Base-by-base conservation (phyloP, 2,329 filamentous ascomycete genomes). In the Arthrinium phaeospermum region DNA sequence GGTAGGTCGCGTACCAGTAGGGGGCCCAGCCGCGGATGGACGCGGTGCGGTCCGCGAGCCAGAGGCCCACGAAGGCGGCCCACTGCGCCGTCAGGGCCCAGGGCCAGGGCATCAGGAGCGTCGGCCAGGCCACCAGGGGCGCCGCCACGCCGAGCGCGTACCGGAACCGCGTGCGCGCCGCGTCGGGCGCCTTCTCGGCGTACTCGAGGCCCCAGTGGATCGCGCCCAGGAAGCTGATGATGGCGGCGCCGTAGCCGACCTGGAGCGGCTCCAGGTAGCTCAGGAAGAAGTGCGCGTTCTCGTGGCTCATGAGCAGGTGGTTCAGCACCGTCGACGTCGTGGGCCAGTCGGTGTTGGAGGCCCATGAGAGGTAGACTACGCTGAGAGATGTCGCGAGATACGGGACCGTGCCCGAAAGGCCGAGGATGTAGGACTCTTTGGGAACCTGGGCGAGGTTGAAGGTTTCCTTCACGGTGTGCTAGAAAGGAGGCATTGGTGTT, bases 181-280 rank as follows among this genome's bases (percentile, higher is more conserved):
- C 77, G 78, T 79, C 89, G 83, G 82, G 91, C 84, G 81, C 87
- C 91, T 84, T 92, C 85, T 89, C 88, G 69, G 93, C 93, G 81
- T 92, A 97, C 83, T 98, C 95, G 24, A 98, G 87, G 71, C 95
- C 95, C 96, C 90, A 98, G 83, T 98, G 96, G 78, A 98, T 91
- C 46, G 95, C 95, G 64, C 96, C 96, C 1, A 98, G 89, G 87
- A 98, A 98, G 41, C 95, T 97, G 77, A 98, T 93, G 78, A 98
- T 96, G 72, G 97, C 91, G 68, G 95, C 96, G 71, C 96, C 95
- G 78, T 97, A 98, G 73, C 94, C 95, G 71, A 98, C 89, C 83
- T 98, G 96, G 70, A 98, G 84, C 16, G 95, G 95, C 84, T 98
- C 95, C 44, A 98, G 86, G 22, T 94, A 81, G 75, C 92, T 88